Percentiles rank a stretch among this genome's conserved stretches.
Evolutionary conservation across 2,329 filamentous ascomycete genomes (phyloP).

Genomic region (Cercospora sp.): DNA sequence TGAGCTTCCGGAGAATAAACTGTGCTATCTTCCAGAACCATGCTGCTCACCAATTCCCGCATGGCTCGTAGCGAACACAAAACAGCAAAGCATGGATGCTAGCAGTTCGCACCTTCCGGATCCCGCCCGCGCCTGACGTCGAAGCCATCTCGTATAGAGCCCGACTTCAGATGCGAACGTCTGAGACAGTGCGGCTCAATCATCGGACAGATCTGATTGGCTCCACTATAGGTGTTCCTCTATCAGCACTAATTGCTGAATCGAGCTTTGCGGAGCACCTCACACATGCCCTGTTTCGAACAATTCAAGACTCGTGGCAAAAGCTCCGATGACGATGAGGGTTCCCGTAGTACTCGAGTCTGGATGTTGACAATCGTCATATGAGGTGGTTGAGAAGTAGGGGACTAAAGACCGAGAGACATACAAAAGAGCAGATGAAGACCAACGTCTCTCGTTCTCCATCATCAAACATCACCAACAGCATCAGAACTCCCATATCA

Average conservation of each 20-base stretch:
- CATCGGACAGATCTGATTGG: background rate
- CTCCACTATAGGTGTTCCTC: background rate
- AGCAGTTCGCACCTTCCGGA: background rate
- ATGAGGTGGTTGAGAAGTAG: background rate
- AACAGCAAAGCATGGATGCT: background rate
- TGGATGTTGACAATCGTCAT: background rate
- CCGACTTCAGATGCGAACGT: background rate
- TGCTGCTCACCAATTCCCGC: background rate
- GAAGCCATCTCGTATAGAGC: background rate
- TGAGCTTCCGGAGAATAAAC: background rate
- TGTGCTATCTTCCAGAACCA: background rate
- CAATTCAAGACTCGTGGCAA: background rate
- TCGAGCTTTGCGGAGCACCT: background rate
- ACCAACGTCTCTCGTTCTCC: accelerated
- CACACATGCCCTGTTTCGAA: background rate
- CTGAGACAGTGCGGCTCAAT: background rate
- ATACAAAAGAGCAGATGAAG: background rate
- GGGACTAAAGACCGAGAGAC: background rate
- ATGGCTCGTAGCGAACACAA: background rate
- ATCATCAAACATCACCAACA: background rate
- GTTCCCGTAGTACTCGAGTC: background rate
- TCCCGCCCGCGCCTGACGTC: background rate
- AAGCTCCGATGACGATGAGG: background rate
- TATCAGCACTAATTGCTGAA: background rate
- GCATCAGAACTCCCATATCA: background rate